phyloP scores from a whole-genome alignment of 768 basidiomycete species.

The Tulasnella sp. region DNA sequence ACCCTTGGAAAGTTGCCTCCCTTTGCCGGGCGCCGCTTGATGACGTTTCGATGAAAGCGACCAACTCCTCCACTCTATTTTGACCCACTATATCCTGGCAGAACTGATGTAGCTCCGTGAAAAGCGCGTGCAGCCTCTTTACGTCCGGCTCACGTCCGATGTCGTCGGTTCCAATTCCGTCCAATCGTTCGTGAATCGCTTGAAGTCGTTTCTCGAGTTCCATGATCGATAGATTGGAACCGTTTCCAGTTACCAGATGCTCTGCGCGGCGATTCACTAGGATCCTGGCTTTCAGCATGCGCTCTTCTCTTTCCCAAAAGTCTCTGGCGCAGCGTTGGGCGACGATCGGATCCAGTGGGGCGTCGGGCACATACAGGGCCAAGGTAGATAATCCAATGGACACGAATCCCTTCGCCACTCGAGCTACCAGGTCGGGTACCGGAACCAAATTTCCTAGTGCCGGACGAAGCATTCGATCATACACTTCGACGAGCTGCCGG shows the following conservation, averaged over 20 bases:
- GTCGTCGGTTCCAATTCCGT: slow-evolving; percentile 1
- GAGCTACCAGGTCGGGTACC: not conserved
- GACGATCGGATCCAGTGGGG: slow-evolving; percentile 84
- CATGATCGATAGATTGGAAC: slow-evolving; percentile 51
- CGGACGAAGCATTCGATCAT: not conserved
- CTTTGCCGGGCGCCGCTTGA: slow-evolving; percentile 43
- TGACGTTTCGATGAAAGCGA: slow-evolving; percentile 38
- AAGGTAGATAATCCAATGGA: slow-evolving; percentile 62
- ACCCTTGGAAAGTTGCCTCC: slow-evolving; percentile 77
- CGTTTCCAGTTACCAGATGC: slow-evolving; percentile 58
- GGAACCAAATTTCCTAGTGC: not conserved
- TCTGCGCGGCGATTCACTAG: slow-evolving; percentile 62
- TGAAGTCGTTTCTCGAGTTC: slow-evolving; percentile 47
- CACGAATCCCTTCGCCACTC: slow-evolving; percentile 45
- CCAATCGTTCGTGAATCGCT: slow-evolving; percentile 24
- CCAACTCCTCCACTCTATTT: slow-evolving; percentile 57
- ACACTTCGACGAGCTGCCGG: not conserved
- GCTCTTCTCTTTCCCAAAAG: slow-evolving; percentile 52
- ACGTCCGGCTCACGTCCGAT: slow-evolving; percentile 39
- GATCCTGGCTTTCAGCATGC: slow-evolving; percentile 54
- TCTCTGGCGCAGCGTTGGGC: slow-evolving; percentile 54
- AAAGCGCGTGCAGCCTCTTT: slow-evolving; percentile 45
- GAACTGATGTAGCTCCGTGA: slow-evolving; percentile 67
- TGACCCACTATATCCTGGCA: slow-evolving; percentile 52
- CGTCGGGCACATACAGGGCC: slow-evolving; percentile 76